These are phyloP conservation scores for Colletotrichum sp. DNA, from an alignment of 2,329 filamentous ascomycete species.

Conservation along the genomic window DNA sequence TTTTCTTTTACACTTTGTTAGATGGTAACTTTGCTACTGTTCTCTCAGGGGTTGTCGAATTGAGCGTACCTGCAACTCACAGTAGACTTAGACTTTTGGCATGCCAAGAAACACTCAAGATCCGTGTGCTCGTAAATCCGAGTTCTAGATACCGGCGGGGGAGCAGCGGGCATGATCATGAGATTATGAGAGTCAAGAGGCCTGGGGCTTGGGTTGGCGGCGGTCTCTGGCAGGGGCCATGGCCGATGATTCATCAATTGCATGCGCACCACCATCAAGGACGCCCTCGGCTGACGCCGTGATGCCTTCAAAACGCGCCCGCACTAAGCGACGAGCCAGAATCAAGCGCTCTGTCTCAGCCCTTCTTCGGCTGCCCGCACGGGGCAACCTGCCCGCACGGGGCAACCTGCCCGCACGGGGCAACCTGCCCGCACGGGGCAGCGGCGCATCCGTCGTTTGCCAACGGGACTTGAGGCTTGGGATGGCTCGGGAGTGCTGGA, in stretches of 20 bases:
- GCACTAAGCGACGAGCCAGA: not conserved
- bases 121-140: not conserved
- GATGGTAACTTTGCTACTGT: not conserved
- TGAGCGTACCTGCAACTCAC: not conserved
- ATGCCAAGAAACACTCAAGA: not conserved
- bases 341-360: not conserved
- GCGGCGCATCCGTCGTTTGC: not conserved
- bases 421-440: not conserved
- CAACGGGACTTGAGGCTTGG: not conserved
- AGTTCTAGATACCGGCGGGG: not conserved
- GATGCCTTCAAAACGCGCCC: slow-evolving; percentile 5
- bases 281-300: slow-evolving; percentile 1
- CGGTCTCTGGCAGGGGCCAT: not conserved
- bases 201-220: not conserved
- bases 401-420: not conserved
- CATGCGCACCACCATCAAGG: not conserved
- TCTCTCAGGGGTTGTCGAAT: not conserved
- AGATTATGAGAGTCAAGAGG: not conserved
- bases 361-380: not conserved
- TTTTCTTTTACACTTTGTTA: not conserved
- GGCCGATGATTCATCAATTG: not conserved
- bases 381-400: not conserved
- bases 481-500: not conserved
- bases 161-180: not conserved
- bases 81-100: not conserved